phyloP scores from a whole-genome alignment of 306 rosid species.

The Cicer chorassanicum region DNA sequence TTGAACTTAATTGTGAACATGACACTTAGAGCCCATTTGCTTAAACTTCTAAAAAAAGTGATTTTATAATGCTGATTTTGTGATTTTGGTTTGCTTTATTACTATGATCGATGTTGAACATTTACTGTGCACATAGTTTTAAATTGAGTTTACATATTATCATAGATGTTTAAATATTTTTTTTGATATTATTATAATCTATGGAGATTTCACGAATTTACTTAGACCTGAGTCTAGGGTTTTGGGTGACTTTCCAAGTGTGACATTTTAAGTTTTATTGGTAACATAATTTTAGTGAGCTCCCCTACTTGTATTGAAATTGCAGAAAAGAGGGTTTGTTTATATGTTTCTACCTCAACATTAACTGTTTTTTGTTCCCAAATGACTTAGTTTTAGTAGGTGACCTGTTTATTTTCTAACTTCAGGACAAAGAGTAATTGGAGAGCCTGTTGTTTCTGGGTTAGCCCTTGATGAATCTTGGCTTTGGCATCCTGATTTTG shows the following conservation, averaged over 20 bases:
- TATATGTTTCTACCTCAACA: neutral
- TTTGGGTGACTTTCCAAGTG: neutral
- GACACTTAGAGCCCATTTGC: too few relatives aligned
- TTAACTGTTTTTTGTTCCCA: conserved; percentile 7
- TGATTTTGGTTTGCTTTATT: neutral
- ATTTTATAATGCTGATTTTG: neutral
- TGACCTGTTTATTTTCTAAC: conserved; percentile 37
- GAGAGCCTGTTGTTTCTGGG: conserved; percentile 90
- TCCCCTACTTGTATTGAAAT: conserved; percentile 6
- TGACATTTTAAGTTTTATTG: conserved; percentile 15
- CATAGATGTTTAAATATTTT: neutral
- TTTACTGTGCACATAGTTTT: neutral
- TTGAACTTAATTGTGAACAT: neutral
- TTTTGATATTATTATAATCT: neutral
- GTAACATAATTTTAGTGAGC: conserved; percentile 15
- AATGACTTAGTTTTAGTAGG: conserved; percentile 23
- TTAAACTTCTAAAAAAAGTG: neutral
- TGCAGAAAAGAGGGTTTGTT: neutral
- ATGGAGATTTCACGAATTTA: neutral
- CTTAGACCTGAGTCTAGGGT: neutral
- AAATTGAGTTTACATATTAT: neutral
- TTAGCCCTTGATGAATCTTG: conserved; percentile 84
- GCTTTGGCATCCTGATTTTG: conserved; percentile 93
- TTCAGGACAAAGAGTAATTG: conserved; percentile 84
- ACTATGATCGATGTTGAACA: conserved; percentile 1